Evolutionary conservation across 768 basidiomycete genomes (phyloP), one percentile per base, ranked within the genome.

Genomic region (Candolleomyces eurysporus): DNA sequence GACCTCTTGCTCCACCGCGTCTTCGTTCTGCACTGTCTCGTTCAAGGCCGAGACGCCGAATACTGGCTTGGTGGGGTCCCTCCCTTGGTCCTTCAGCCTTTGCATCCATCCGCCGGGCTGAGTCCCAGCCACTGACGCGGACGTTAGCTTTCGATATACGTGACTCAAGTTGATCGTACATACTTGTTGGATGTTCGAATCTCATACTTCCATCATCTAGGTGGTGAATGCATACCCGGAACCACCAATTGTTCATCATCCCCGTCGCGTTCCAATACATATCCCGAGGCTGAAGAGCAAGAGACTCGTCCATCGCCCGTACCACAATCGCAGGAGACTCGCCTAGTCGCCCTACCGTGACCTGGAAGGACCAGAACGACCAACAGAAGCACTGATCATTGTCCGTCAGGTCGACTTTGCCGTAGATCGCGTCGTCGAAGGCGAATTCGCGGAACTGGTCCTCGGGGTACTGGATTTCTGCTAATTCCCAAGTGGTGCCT

Each of bases 191-290:
- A 68, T 88, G 86, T 69, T 87, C 85, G 65, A 86, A 87, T 4
- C 64, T 69, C 10, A 87, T 67, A 19, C 66, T 69, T 0, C 71
- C 70, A 3, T 66, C 64, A 31, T 71, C 73, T 1, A 71, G 68
- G 21, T 69, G 73, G 65, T 77, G 76, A 21, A 87, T 72, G 6
- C 76, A 80, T 42, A 87, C 80, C 43, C 83, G 72, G 67, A 86
- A 88, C 84, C 84, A 86, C 79, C 82, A 83, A 64, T 82, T 83
- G 60, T 87, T 86, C 82, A 87, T 82, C 86, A 86, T 86, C 16
- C 78, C 78, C 14, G 82, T 79, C n/a, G 80, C 78, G 66, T 83
- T 84, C 80, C 79, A 81, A 60, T 81, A 85, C 82, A 88, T 84
- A 56, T 84, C 80, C 40, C 79, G 66, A 3, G 77, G 84, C 67